phyloP scores from a whole-genome alignment of 768 basidiomycete genomes.

The Boletus reticuloceps region DNA sequence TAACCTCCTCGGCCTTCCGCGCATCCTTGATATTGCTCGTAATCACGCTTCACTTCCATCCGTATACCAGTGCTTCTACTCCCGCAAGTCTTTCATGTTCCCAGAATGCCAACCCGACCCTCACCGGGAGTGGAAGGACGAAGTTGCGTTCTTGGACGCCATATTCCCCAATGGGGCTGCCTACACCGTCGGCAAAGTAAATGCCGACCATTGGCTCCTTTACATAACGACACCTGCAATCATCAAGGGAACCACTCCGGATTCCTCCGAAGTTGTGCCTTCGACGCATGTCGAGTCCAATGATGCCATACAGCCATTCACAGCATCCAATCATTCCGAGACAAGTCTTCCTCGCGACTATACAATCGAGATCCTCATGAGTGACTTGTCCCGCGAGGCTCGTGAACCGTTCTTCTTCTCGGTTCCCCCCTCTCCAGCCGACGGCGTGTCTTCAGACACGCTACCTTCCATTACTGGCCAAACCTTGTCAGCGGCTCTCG shows the following conservation, averaged over 20 bases:
- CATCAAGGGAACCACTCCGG: conserved; percentile 21
- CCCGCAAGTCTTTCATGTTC: conserved; percentile 98
- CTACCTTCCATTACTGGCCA: conserved; percentile 27
- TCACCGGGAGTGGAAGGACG: conserved; percentile 90
- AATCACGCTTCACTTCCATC: conserved; percentile 59
- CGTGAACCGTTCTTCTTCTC: conserved; percentile 72
- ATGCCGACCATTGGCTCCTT: conserved; percentile 97
- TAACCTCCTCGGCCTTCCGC: conserved; percentile 91
- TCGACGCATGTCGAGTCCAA: conserved; percentile 13
- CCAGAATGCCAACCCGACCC: conserved; percentile 93
- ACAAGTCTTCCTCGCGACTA: conserved; percentile 57
- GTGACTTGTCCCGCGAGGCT: conserved; percentile 73
- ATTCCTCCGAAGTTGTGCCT: conserved; percentile 16
- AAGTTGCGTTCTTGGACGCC: conserved; percentile 88
- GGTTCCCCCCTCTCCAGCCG: conserved; percentile 42
- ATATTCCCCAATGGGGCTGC: conserved; percentile 88
- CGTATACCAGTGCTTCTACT: conserved; percentile 95
- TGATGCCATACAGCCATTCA: conserved; percentile 7
- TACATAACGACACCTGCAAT: conserved; percentile 76
- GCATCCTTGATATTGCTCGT: conserved; percentile 91
- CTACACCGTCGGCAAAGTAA: conserved; percentile 96
- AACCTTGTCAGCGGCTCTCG: conserved; percentile 64
- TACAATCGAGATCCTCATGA: conserved; percentile 99
- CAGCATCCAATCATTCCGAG: conserved; percentile 12
- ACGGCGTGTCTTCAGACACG: conserved; percentile 45